A percentile compares a stretch with the other conserved stretches of the same genome.
phyloP scores from a whole-genome alignment of 2,329 filamentous ascomycete genomes.

The Arthrinium puccinioides region DNA sequence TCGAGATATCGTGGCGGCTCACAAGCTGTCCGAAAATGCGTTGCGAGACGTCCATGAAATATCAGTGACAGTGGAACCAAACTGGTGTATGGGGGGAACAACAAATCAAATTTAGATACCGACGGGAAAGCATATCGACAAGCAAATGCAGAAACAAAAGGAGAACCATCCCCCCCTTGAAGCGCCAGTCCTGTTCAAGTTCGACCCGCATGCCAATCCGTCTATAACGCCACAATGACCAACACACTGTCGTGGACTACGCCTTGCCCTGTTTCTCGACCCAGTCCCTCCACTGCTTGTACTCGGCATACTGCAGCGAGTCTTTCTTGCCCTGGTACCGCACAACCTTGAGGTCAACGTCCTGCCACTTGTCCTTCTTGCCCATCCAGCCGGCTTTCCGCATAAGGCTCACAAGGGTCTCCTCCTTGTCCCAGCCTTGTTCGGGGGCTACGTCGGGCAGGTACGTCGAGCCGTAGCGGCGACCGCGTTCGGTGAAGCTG shows the following conservation, averaged over 20 bases:
- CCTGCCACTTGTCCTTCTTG: constrained; percentile 70
- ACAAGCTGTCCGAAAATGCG: too few species aligned
- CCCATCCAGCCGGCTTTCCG: constrained; percentile 90
- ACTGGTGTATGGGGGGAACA: too few species aligned
- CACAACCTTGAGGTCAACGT: constrained; percentile 71
- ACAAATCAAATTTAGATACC: too few species aligned
- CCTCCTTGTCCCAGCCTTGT: constrained; percentile 92
- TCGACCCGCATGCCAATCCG: too few species aligned
- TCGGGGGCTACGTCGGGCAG: constrained; percentile 86
- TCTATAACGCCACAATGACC: too few species aligned
- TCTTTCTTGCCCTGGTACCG: constrained; percentile 83
- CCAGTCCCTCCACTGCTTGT: constrained; percentile 75
- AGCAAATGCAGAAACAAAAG: too few species aligned
- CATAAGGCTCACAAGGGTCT: constrained; percentile 84
- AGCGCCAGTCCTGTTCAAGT: too few species aligned
- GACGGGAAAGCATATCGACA: too few species aligned
- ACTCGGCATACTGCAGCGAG: constrained; percentile 63
- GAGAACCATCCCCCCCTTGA: too few species aligned
- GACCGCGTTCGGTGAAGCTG: constrained; percentile 66
- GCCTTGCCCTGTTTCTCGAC: constrained; percentile 31
- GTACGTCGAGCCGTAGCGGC: constrained; percentile 79
- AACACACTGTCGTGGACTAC: constrained; percentile 6
- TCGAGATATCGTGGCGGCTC: too few species aligned
- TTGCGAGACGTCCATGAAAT: too few species aligned
- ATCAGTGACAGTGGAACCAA: too few species aligned